These are phyloP conservation scores for Penicillium sp. DNA, from an alignment of 2,329 filamentous ascomycete species.

Conservation along the genomic window DNA sequence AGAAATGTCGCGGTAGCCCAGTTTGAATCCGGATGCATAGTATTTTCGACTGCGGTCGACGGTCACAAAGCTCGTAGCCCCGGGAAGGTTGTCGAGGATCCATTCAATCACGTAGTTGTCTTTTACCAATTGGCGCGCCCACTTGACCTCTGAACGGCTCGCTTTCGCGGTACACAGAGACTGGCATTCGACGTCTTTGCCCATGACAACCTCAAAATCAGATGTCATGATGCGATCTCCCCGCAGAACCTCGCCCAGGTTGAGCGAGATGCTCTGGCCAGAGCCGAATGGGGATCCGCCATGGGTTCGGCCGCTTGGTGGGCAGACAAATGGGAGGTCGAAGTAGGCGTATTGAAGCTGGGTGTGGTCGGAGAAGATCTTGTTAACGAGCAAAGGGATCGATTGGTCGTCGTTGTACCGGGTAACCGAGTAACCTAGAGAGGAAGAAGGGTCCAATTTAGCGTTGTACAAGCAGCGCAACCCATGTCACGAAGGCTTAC, in stretches of 20 bases:
- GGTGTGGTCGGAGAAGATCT: constrained; percentile 86
- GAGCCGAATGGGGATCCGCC: constrained; percentile 71
- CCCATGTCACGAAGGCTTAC: constrained; percentile 52
- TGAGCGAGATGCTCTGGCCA: constrained; percentile 77
- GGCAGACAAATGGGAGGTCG: constrained; percentile 84
- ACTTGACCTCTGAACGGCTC: constrained; percentile 65
- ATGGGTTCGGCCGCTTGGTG: constrained; percentile 69
- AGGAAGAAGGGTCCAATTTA: constrained; percentile 18
- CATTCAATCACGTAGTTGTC: constrained; percentile 87
- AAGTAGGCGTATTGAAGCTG: constrained; percentile 91
- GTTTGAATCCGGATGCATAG: constrained; percentile 87
- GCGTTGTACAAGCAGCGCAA: neutral
- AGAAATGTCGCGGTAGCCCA: constrained; percentile 74
- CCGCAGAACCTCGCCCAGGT: constrained; percentile 83
- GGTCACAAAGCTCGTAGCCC: constrained; percentile 85
- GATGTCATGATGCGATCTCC: constrained; percentile 84
- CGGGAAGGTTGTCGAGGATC: constrained; percentile 91
- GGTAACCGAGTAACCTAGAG: constrained; percentile 78
- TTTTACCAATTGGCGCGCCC: constrained; percentile 71
- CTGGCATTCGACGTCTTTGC: constrained; percentile 71
- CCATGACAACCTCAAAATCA: constrained; percentile 80
- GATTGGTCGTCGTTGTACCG: constrained; percentile 76
- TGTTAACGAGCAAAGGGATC: constrained; percentile 87
- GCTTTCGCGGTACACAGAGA: constrained; percentile 73
- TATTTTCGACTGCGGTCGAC: constrained; percentile 84